These are phyloP conservation scores for Sphenostylis stenocarpa DNA, from an alignment of 306 rosid species.

Conservation along the genomic window DNA sequence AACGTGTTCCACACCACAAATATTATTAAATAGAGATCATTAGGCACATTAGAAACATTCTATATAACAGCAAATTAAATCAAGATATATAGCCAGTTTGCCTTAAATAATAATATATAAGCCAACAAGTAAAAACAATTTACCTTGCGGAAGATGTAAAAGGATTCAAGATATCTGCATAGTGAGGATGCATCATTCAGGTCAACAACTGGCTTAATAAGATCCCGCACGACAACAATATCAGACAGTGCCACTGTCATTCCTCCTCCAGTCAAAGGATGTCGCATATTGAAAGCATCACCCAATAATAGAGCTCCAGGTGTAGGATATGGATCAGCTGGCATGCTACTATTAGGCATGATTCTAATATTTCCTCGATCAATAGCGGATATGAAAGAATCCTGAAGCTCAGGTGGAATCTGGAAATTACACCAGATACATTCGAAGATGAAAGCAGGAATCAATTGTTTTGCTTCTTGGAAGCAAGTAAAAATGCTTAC, in stretches of 20 bases:
- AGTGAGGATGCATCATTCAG: constrained; percentile 45
- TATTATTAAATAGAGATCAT: neutral
- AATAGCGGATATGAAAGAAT: constrained; percentile 51
- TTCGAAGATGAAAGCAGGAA: neutral
- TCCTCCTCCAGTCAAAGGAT: constrained; percentile 72
- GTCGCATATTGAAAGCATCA: constrained; percentile 71
- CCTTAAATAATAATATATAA: neutral
- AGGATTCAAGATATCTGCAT: constrained; percentile 54
- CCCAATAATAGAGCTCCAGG: constrained; percentile 70
- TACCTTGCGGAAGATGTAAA: constrained; percentile 60
- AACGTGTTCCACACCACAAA: neutral
- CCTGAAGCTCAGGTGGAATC: constrained; percentile 55
- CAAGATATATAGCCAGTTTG: neutral
- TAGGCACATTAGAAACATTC: neutral
- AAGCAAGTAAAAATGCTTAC: neutral
- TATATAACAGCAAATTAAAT: neutral
- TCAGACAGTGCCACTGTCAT: constrained; percentile 76
- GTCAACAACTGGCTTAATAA: constrained; percentile 44
- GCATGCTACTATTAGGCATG: constrained; percentile 60
- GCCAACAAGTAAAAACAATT: neutral
- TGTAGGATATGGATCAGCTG: constrained; percentile 50
- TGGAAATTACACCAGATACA: constrained; percentile 22
- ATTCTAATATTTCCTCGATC: constrained; percentile 52
- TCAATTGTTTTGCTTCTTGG: neutral
- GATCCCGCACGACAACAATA: constrained; percentile 52